These are phyloP conservation scores for Mycena rosella DNA, from an alignment of 768 basidiomycete species.

Conservation along the genomic window DNA sequence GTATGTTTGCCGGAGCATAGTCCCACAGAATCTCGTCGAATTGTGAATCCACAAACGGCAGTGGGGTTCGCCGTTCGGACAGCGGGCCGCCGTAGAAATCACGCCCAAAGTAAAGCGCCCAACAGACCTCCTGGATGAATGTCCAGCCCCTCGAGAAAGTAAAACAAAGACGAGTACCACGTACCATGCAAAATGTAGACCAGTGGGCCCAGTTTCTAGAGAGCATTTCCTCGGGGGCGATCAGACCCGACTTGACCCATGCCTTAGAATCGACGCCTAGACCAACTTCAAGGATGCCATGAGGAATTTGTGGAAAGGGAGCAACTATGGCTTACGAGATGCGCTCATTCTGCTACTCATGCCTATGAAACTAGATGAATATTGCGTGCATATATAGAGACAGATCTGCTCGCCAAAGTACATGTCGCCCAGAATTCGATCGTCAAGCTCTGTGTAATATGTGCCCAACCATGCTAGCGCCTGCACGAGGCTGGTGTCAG, in stretches of 20 bases:
- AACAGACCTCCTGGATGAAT: constrained; percentile 50
- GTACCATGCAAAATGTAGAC: constrained; percentile 50
- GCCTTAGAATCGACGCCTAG: constrained; percentile 53
- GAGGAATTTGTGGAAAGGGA: not conserved
- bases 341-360: constrained; percentile 27
- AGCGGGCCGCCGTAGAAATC: constrained; percentile 51
- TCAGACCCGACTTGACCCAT: constrained; percentile 54
- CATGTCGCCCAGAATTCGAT: constrained; percentile 35
- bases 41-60: constrained; percentile 50
- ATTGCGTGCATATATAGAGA: not conserved
- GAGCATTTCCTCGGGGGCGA: constrained; percentile 50
- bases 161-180: not conserved
- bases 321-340: constrained; percentile 16
- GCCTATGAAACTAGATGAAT: not conserved
- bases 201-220: constrained; percentile 59
- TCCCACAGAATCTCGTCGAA: constrained; percentile 49
- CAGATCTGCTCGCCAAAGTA: constrained; percentile 25
- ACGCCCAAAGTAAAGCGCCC: constrained; percentile 60
- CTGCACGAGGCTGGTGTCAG: constrained; percentile 39
- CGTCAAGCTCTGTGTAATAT: constrained; percentile 35
- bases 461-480: constrained; percentile 38
- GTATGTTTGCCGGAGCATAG: constrained; percentile 46
- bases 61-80: constrained; percentile 37
- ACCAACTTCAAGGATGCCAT: constrained; percentile 46
- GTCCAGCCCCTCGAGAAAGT: no score